Evolutionary conservation across 106 monocot species (phyloP), one percentile per base, ranked within the genome.

Genomic region (Apostasia ramifera): DNA sequence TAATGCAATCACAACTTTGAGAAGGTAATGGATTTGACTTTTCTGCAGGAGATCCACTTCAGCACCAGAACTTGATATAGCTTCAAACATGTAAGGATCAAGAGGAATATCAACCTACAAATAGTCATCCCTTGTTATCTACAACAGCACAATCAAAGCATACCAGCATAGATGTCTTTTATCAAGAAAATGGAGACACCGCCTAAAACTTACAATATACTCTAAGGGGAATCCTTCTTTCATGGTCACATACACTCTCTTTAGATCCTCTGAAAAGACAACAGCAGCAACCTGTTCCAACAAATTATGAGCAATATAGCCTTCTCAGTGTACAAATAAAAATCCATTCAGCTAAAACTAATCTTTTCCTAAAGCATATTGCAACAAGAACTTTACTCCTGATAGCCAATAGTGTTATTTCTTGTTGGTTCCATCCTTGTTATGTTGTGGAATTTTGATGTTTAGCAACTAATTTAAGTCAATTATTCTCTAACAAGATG

Each of bases 1-100:
- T 59, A 93, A 81, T 60, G 83, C 88, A 77, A 88, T 2, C 43
- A 86, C 79, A 67, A 88, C 85, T 77, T 86, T 88, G 13, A 93
- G 74, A 47, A 93, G 81, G 45, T 93, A 93, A 76, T 93, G 81
- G 43, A 93, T 77, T 72, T 93, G 83, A 6, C 13, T 14, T 70
- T 79, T 82, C 67, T 93, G 92, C 73, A 93, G 92, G 55, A 93
- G 85, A 86, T 93, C 92, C 59, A 93, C 92, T 77, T 93, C 92
- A 70, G 75, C 83, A 42, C 92, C 81, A 2, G 92, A 85, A 79
- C 85, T 83, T 53, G 88, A 77, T 66, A 93, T 76, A 13, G 73
- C 72, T 63, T 93, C 92, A 81, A 93, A 93, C 71, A 88, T 81
- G 66, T 81, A 80, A 54, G 92, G 92, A 72, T 93, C 92, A 59